Percentiles rank a stretch among this genome's conserved stretches.
Evolutionary conservation across 768 basidiomycete genomes (phyloP).

Genomic region (Mycena olivaceomarginata): DNA sequence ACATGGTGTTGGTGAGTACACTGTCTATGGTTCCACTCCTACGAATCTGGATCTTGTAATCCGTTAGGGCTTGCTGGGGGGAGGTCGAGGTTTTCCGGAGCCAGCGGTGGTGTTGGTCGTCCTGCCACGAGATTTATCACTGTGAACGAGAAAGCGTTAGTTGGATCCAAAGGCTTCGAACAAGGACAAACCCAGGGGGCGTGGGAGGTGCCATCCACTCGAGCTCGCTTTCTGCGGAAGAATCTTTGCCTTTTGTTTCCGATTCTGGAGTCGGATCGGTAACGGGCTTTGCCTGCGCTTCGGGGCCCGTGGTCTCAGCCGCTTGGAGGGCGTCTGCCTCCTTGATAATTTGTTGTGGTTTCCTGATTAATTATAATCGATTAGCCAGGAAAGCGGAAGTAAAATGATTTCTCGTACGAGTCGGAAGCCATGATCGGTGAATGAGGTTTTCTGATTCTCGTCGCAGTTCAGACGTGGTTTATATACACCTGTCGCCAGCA

Average conservation of each 20-base stretch:
- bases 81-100: not conserved
- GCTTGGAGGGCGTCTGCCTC: not conserved
- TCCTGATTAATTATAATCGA: conserved; percentile 18
- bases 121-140: conserved; percentile 36
- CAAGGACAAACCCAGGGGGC: conserved; percentile 22
- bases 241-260: not conserved
- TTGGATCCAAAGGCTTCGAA: not conserved
- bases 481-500: conserved; percentile 26
- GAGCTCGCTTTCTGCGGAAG: not conserved
- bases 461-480: conserved; percentile 20
- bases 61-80: not conserved
- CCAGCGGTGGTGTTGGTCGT: conserved; percentile 19
- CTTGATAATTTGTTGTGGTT: conserved; percentile 21
- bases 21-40: not conserved
- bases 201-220: conserved; percentile 26
- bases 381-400: not conserved
- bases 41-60: not conserved
- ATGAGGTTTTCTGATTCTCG: conserved; percentile 1
- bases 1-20: conserved; percentile 10
- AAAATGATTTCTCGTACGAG: conserved; percentile 21
- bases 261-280: not conserved
- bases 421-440: conserved; percentile 36
- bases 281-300: conserved; percentile 6
- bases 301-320: not conserved
- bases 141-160: conserved; percentile 14